Base-by-base conservation (phyloP, 805 yeast species). In the Yarrowia deformans region DNA sequence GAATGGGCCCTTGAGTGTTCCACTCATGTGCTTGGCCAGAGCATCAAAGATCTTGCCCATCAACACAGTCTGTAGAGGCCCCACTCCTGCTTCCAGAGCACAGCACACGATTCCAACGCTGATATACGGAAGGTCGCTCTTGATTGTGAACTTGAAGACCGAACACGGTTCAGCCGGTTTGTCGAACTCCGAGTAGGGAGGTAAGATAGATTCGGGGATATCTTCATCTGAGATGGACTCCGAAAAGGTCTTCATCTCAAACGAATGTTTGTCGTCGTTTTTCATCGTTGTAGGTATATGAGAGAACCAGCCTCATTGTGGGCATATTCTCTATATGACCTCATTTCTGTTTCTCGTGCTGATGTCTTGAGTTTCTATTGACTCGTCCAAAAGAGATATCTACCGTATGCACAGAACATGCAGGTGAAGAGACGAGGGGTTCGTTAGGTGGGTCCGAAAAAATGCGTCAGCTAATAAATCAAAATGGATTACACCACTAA, bases 1-100 rank as follows among this genome's bases (percentile, higher is more conserved):
- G 75, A 71, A 0, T 75, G 79, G 1, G 74, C 69, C 0, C 84
- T 84, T 2, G 69, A 45, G 8, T 79, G 74, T 48, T 77, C 79
- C 0, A 73, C 70, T 0, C 83, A 74, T 3, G 88, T 74, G 0
- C 79, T 76, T 37, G 2, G 66, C 66, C 8, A 45, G 14, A 12
- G 49, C 16, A 12, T 80, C 77, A 73, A 93, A 90, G 0, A 90
- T 82, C 68, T 84, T 78, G 3, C 97, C 95, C 70, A 89, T 84
- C 14, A 93, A 73, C 3, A 90, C 81, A 0, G 96, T 78, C 3
- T 75, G 74, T 29, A 72, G 74, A 1, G 79, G 73, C 1, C 46
- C 68, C 0, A 49, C 56, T 1, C 19, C 56, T 1, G 68, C 68
- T n/a, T 49, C 46, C 6, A 63, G 10, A 1, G 39, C 55, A 37